Evolutionary conservation across 2,329 filamentous ascomycete species (phyloP).

Genomic region (Phoma sp.): DNA sequence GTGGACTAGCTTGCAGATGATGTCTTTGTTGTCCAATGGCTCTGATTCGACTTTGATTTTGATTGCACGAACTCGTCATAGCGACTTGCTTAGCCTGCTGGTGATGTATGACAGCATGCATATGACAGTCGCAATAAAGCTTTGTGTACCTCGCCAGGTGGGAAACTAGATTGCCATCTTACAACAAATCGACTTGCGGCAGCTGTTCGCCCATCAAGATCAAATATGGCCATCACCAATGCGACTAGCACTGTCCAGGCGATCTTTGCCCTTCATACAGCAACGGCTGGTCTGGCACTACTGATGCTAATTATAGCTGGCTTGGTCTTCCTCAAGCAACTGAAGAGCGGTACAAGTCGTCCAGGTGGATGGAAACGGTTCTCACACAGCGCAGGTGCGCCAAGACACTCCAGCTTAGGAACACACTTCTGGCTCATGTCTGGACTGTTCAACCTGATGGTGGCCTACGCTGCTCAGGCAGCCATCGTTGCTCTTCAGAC

Average conservation of each 20-base stretch:
- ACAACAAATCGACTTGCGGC: slow-evolving; percentile 4
- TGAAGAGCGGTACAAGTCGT: slow-evolving; percentile 19
- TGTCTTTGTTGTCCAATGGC: slow-evolving; percentile 1
- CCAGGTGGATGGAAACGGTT: slow-evolving; percentile 18
- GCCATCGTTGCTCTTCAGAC: slow-evolving; percentile 25
- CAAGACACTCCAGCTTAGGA: slow-evolving; percentile 18
- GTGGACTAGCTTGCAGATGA: not conserved
- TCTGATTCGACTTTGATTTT: not conserved
- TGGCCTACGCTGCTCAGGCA: slow-evolving; percentile 25
- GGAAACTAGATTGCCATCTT: not conserved
- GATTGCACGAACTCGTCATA: slow-evolving; percentile 13
- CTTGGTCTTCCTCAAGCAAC: slow-evolving; percentile 19
- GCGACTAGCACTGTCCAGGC: slow-evolving; percentile 24
- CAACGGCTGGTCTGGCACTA: slow-evolving; percentile 21
- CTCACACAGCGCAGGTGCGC: not conserved
- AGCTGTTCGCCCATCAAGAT: not conserved
- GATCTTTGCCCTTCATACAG: slow-evolving; percentile 27
- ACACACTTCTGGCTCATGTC: slow-evolving; percentile 26
- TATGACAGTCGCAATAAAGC: slow-evolving; percentile 6
- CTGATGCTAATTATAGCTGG: slow-evolving; percentile 19
- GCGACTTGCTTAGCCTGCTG: slow-evolving; percentile 1
- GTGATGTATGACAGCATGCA: slow-evolving; percentile 14
- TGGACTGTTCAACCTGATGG: slow-evolving; percentile 22
- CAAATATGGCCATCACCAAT: slow-evolving; percentile 19
- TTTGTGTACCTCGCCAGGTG: not conserved